Base-by-base conservation (phyloP, 1,139 yeast genomes). In the Blastobotrys illinoisensis region DNA sequence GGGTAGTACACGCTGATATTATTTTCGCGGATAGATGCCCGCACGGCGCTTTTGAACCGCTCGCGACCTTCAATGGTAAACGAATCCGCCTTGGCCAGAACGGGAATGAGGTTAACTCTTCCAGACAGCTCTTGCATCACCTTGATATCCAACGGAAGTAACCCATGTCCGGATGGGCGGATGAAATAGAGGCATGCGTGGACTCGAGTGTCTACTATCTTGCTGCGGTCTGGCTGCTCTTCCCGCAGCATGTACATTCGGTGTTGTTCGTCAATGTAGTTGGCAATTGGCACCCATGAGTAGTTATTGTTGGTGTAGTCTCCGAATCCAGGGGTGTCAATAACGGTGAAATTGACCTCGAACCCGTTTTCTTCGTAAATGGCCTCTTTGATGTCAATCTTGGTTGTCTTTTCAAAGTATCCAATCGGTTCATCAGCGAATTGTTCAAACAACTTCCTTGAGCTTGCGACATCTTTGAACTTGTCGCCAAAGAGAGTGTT, bases 281-380 rank as follows among this genome's bases (percentile, higher is more conserved):
- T 76, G 36, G 77, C 74, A 20, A 83, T 66, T 0, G 88, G 83
- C 1, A 74, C 73, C 87, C 89, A 84, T 2, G 81, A 73, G 56
- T 74, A 75, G 40, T 72, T 71, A 63, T 83, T 85, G 63, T 82
- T 82, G 64, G 86, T 74, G 62, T 76, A 81, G 64, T 86, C 88
- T 57, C 95, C 95, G 73, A 86, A 88, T 44, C 89, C 89, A 2
- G 93, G 93, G 0, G 93, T 86, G 58, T 80, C 88, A 56, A 86
- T 79, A 6, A 81, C 74, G 1, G 79, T 80, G 55, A 85, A 73
- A 50, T 74, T 72, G 54, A 85, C 74, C 45, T 72, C 73, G 52
- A 83, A 79, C 9, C 74, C 76, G 26, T 79, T 71, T 61, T 84
- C 90, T 54, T 71, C 75, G 51, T 83, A 70, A 40, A 71, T 71